Evolutionary conservation across 148 eudicot species (phyloP), one percentile per base, ranked within the genome.

Genomic region (Amaranthus cruentus): DNA sequence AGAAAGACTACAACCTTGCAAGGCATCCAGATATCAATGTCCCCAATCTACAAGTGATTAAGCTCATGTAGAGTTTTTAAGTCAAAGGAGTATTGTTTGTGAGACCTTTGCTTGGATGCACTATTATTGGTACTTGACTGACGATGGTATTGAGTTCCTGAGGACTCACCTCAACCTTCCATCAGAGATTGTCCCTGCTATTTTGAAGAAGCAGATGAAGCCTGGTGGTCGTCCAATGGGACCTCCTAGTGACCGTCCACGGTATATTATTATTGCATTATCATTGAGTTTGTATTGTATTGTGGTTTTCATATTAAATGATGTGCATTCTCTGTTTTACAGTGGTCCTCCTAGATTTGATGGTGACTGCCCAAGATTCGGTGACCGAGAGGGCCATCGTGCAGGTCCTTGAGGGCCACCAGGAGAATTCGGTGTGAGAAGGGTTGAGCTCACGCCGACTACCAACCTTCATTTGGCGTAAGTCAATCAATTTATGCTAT

Each of bases 91-190:
- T 89, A 88, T 96, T 96, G 90, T 9, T 80, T 89, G 3, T 18
- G 98, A 93, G 84, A 93, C 98, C 51, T 93, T 93, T 47, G 98
- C 98, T 1, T 93, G 98, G 98, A 93, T 93, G 98, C 96, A 93
- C 68, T 90, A 88, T 58, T 93, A 93, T 77, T 93, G 98, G 98
- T 93, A 79, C 69, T 81, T 93, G 18, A 93, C 98, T 8, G 89
- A 93, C 67, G 96, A 89, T 63, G 98, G 98, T 46, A 93, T 93
- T 52, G 98, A 93, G 83, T 90, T 88, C 78, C 82, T 93, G 63
- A 84, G 98, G 81, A 90, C 91, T 47, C 90, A 93, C 76, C 96
- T 93, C 81, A 93, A 93, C 56, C 86, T 93, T 14, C 98, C 98
- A 6, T 90, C 98, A 0, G 96, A 93, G 78, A 89, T 93, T 71